Evolutionary conservation across 1,284 basidiomycete genomes (phyloP), one percentile per base, ranked within the genome.

Genomic region (Trichosporon ovoides): DNA sequence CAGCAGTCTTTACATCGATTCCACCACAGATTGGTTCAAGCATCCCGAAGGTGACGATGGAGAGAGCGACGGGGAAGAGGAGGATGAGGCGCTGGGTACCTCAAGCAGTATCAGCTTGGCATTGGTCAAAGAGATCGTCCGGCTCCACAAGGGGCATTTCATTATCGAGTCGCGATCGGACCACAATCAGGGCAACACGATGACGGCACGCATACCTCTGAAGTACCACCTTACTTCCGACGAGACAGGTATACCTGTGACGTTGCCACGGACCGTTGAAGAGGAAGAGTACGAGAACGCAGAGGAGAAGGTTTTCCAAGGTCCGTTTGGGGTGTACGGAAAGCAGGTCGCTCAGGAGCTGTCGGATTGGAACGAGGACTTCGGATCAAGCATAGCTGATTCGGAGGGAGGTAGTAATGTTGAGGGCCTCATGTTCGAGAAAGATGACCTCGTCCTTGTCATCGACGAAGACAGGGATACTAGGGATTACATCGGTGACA

Each of bases 71-170:
- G n/a, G n/a, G n/a, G n/a, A n/a, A n/a, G n/a, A n/a, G 24, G 5
- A 59, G 59, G 62, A 43, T 19, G 31, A 35, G 33, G 31, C 51
- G 16, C 51, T 46, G 9, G 36, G 53, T 0, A 10, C 46, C 2
- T 70, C 68, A 3, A 55, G 56, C 7, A 58, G 54, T 6, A 53
- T 63, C 18, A 55, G 58, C 19, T 48, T 63, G 10, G 69, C 49
- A 57, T 57, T 76, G 2, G 69, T 67, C 1, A 63, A 66, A 19
- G 78, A 78, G 57, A 67, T 80, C 22, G 67, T 81, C 31, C 75
- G 74, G 31, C 64, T 79, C 16, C 77, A 80, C 57, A 73, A 71
- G 5, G 79, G 79, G 4, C 69, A 73, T 3, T 67, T 81, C 33
- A 51, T 66, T 0, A 73, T 80, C 35, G 57, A 51, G 46, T 56